Conservation (phyloP, 2,329 filamentous ascomycete species). For the Xylariaceae sp. region DNA sequence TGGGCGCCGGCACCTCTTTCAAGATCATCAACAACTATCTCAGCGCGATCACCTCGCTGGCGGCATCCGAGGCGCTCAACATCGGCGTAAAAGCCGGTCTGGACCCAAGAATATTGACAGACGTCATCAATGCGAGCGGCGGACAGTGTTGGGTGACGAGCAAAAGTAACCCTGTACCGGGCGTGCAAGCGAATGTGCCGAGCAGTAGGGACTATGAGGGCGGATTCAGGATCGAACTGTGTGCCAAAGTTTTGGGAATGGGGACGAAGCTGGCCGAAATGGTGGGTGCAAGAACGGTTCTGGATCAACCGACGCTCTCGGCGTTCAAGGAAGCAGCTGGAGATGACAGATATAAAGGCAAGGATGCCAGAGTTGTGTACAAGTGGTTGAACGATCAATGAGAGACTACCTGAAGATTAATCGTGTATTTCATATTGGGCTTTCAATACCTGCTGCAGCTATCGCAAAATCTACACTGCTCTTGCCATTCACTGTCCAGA, state of each 20-base stretch:
- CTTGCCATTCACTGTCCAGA: no score
- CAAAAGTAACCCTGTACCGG: constrained; percentile 28
- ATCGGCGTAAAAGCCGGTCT: constrained; percentile 34
- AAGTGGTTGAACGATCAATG: constrained; percentile 25
- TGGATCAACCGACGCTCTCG: constrained; percentile 21
- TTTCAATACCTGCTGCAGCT: no score
- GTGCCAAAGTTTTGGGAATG: constrained; percentile 27
- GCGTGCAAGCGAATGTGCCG: constrained; percentile 25
- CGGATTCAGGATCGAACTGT: constrained; percentile 29
- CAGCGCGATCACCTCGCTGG: constrained; percentile 62
- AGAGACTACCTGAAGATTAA: no score
- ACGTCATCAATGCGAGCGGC: constrained; percentile 67
- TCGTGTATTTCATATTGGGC: no score
- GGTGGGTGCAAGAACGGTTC: constrained; percentile 25
- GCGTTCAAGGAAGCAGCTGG: constrained; percentile 25
- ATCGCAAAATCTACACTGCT: no score
- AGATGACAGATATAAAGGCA: constrained; percentile 25
- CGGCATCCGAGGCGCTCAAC: constrained; percentile 33
- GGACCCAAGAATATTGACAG: constrained; percentile 45
- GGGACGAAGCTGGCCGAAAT: constrained; percentile 20
- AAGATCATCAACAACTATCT: constrained; percentile 75
- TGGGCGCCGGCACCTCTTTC: constrained; percentile 61
- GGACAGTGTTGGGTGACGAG: constrained; percentile 39
- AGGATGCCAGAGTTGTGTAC: constrained; percentile 29
- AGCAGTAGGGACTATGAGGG: constrained; percentile 26